Evolutionary conservation across 1,284 basidiomycete genomes (phyloP).

Genomic region (Ganoderma sp.): DNA sequence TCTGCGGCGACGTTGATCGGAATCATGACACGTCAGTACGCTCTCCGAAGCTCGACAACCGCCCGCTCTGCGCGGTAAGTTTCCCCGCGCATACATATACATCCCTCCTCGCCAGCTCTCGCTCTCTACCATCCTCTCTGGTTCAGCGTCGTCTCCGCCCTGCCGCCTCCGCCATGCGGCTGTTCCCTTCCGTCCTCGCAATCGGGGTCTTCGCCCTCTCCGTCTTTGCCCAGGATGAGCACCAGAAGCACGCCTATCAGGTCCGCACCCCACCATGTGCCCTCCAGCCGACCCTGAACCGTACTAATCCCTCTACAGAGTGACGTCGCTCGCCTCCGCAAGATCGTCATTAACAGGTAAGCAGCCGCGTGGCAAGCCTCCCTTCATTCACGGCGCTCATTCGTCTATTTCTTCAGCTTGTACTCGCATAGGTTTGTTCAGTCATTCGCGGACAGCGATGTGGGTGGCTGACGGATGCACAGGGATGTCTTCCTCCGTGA

Average conservation of each 20-base stretch:
- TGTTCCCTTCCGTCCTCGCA: slow-evolving; percentile 58
- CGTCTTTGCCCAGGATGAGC: slow-evolving; percentile 59
- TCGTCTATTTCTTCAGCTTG: slow-evolving; percentile 38
- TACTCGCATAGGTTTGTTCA: slow-evolving; percentile 72
- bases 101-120: slow-evolving; percentile 1
- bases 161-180: slow-evolving; percentile 56
- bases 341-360: slow-evolving; percentile 89
- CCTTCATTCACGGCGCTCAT: slow-evolving; percentile 2
- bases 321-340: slow-evolving; percentile 88
- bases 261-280: slow-evolving; percentile 47
- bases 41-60: background rate
- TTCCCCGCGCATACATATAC: slow-evolving; percentile 25
- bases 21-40: slow-evolving; percentile 36
- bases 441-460: slow-evolving; percentile 5
- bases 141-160: slow-evolving; percentile 7
- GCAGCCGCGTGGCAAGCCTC: slow-evolving; percentile 21
- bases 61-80: slow-evolving; percentile 13
- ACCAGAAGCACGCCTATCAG: slow-evolving; percentile 78
- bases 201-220: slow-evolving; percentile 56
- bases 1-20: slow-evolving; percentile 6
- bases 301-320: slow-evolving; percentile 58
- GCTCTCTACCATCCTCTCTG: slow-evolving; percentile 8
- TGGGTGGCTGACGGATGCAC: slow-evolving; percentile 21
- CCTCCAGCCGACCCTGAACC: slow-evolving; percentile 1
- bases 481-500: slow-evolving; percentile 95